Percentiles rank a stretch among this genome's conserved stretches.
These are phyloP conservation scores for Aureococcus anophagefferens DNA, from an alignment of 108 stramenopile species.

Conservation along the genomic window DNA sequence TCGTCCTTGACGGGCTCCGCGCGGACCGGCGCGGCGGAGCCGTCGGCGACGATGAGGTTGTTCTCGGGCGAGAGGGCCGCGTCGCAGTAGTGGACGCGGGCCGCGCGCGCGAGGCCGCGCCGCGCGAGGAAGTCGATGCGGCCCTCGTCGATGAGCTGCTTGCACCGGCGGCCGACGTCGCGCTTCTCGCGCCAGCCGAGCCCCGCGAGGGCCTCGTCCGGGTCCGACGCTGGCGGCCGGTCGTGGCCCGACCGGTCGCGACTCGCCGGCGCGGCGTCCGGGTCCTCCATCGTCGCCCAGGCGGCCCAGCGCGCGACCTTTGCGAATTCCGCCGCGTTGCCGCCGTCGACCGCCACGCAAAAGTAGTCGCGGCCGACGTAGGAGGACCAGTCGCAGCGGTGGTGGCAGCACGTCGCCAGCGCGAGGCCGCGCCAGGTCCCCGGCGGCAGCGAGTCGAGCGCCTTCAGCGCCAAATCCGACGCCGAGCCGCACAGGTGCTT, in stretches of 20 bases:
- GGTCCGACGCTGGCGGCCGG: too few species aligned
- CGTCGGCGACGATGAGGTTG: neutral
- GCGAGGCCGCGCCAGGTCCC: neutral
- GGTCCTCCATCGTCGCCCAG: neutral
- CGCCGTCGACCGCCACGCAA: neutral
- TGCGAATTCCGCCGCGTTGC: neutral
- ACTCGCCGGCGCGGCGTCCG: neutral
- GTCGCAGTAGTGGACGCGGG: neutral
- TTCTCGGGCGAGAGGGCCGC: neutral
- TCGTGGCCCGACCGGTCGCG: too few species aligned
- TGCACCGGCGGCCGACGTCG: neutral
- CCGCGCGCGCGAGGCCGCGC: neutral
- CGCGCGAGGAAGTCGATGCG: neutral
- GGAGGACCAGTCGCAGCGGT: neutral
- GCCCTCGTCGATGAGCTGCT: neutral
- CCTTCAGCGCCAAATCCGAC: neutral
- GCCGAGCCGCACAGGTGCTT: neutral
- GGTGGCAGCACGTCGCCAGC: neutral
- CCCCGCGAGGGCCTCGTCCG: neutral
- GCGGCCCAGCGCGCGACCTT: neutral
- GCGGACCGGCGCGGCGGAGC: too few species aligned
- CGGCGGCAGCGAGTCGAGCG: neutral
- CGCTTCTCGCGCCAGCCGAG: neutral
- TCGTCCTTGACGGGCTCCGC: too few species aligned
- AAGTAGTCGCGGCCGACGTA: conserved; percentile 1